Conservation (phyloP, 371 early-diverging fungal genomes). For the Polyrhizophydium stewartii region DNA sequence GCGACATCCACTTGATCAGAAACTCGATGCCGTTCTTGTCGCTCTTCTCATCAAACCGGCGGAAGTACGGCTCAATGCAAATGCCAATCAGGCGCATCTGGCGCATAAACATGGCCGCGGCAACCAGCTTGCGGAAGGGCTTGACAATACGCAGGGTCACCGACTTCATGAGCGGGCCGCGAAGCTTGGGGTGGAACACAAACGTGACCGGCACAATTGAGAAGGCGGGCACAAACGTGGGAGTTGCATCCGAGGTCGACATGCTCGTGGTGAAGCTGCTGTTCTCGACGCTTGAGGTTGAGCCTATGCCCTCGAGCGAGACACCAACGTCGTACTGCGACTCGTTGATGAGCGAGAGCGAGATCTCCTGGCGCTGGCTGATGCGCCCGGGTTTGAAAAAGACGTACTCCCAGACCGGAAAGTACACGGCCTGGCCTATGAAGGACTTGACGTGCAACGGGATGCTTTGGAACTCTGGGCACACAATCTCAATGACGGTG, state of each 20-base stretch:
- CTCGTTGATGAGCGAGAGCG: slow-evolving; percentile 35
- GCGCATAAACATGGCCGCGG: slow-evolving; percentile 26
- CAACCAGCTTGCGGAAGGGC: slow-evolving; percentile 18
- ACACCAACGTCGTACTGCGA: slow-evolving; percentile 37
- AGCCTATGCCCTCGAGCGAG: background rate
- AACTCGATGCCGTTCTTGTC: slow-evolving; percentile 48
- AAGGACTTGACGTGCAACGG: slow-evolving; percentile 40
- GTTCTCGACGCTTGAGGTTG: background rate
- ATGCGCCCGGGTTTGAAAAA: slow-evolving; percentile 44
- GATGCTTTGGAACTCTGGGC: slow-evolving; percentile 53
- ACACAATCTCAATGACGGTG: slow-evolving; percentile 44
- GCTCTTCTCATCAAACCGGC: slow-evolving; percentile 25
- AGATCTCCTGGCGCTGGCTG: slow-evolving; percentile 19
- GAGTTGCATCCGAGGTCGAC: slow-evolving; percentile 18
- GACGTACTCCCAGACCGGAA: slow-evolving; percentile 38
- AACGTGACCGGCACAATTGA: slow-evolving; percentile 34
- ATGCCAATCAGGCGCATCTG: slow-evolving; percentile 36
- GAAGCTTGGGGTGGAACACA: slow-evolving; percentile 21
- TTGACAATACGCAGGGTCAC: slow-evolving; percentile 26
- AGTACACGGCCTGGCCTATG: slow-evolving; percentile 46
- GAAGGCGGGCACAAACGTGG: slow-evolving; percentile 20
- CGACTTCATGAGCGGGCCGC: slow-evolving; percentile 34
- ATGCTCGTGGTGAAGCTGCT: slow-evolving; percentile 22
- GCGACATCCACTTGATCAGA: slow-evolving; percentile 47
- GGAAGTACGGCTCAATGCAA: slow-evolving; percentile 46